Conservation (phyloP, 2,329 filamentous ascomycete species). For the Ascochyta fabae region DNA sequence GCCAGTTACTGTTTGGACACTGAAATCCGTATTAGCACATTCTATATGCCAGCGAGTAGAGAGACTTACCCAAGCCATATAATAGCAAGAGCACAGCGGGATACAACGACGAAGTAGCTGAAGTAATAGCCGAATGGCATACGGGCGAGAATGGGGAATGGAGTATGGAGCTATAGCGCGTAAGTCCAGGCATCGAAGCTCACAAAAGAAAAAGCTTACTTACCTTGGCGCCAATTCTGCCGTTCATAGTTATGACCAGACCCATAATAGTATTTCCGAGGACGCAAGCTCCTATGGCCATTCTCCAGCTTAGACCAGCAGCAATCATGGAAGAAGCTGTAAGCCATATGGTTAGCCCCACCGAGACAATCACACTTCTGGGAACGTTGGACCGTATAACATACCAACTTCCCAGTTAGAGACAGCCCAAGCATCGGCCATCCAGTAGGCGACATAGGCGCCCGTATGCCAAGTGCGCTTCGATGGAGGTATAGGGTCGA, state of each 20-base stretch:
- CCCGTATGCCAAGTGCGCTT: conserved; percentile 47
- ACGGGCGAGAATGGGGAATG: conserved; percentile 32
- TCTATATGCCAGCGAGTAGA: too few species aligned
- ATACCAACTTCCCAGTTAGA: conserved; percentile 49
- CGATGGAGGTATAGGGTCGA: conserved; percentile 48
- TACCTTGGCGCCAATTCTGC: conserved; percentile 35
- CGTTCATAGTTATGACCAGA: conserved; percentile 37
- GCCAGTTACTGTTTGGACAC: conserved; percentile 33
- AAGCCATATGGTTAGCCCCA: neutral
- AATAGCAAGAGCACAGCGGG: conserved; percentile 43
- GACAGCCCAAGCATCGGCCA: conserved; percentile 51
- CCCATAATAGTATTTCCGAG: conserved; percentile 41
- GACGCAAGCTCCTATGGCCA: conserved; percentile 44
- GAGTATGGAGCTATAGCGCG: conserved; percentile 28
- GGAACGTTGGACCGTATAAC: neutral
- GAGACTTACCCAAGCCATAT: conserved; percentile 44
- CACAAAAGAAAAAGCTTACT: neutral
- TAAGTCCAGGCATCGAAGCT: neutral
- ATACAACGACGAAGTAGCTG: conserved; percentile 38
- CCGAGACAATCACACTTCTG: neutral
- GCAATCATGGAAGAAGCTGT: conserved; percentile 39
- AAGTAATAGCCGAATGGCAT: conserved; percentile 38
- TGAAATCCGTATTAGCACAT: conserved; percentile 14
- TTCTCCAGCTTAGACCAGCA: conserved; percentile 35
- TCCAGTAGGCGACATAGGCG: conserved; percentile 48